A percentile compares a stretch with the other conserved stretches of the same genome.
phyloP scores from a whole-genome alignment of 1,139 yeast species.

The Taphrina betulina region DNA sequence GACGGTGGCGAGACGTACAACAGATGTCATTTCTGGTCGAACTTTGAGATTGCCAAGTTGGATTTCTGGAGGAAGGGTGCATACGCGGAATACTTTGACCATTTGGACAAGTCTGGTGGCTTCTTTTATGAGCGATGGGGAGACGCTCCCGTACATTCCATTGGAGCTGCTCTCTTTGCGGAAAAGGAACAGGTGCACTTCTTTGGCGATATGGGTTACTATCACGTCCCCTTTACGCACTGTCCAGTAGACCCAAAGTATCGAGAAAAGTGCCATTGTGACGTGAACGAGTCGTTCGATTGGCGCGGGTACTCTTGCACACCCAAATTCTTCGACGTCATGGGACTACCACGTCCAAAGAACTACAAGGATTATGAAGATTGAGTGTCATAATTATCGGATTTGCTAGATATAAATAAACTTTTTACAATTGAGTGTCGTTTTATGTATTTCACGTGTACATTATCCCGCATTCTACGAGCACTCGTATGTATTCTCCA shows the following conservation, averaged over 20 bases:
- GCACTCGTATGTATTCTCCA: too few relatives aligned
- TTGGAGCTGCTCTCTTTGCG: conserved; percentile 34
- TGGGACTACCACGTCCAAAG: conserved; percentile 27
- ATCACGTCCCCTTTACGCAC: conserved; percentile 71
- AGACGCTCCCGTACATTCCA: conserved; percentile 81
- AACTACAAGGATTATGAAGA: conserved; percentile 27
- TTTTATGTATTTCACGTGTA: too few relatives aligned
- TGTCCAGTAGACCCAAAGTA: conserved; percentile 62
- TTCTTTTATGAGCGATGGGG: conserved; percentile 97
- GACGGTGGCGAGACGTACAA: conserved; percentile 57
- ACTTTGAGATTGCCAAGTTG: conserved; percentile 79
- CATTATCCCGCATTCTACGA: too few relatives aligned
- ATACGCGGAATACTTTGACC: conserved; percentile 66
- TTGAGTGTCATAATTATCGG: too few relatives aligned
- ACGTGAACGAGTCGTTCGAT: conserved; percentile 74
- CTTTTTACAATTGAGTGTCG: too few relatives aligned
- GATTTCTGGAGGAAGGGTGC: conserved; percentile 72
- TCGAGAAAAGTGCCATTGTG: conserved; percentile 60
- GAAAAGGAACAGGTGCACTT: conserved; percentile 32
- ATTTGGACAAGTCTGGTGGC: conserved; percentile 74
- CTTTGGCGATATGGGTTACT: conserved; percentile 53
- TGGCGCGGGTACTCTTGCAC: conserved; percentile 70
- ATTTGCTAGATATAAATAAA: too few relatives aligned
- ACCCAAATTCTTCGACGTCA: conserved; percentile 24
- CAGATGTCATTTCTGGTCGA: conserved; percentile 91